phyloP scores from a whole-genome alignment of 306 rosid genomes.

The Fragaria vesca region DNA sequence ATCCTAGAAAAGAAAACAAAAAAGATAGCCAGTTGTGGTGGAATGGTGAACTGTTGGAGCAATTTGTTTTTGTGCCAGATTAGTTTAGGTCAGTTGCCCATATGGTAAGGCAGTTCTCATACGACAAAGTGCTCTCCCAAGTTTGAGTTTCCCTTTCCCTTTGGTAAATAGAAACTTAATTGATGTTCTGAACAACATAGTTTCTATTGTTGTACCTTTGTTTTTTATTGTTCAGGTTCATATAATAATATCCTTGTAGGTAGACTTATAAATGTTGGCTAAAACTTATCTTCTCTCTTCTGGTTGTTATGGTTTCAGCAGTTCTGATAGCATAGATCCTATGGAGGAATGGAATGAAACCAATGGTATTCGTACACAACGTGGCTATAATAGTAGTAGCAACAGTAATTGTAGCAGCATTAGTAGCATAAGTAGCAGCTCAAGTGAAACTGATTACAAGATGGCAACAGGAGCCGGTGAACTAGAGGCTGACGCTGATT shows the following conservation, averaged over 20 bases:
- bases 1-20: too few species aligned
- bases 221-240: neutral
- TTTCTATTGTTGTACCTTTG: neutral
- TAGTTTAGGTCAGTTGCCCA: neutral
- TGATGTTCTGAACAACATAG: neutral
- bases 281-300: slow-evolving; percentile 19
- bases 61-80: neutral
- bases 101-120: neutral
- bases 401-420: slow-evolving; percentile 94
- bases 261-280: slow-evolving; percentile 7
- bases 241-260: slow-evolving; percentile 3
- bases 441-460: slow-evolving; percentile 84
- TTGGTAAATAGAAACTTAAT: neutral
- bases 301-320: slow-evolving; percentile 47
- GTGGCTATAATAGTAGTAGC: slow-evolving; percentile 89
- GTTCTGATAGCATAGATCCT: slow-evolving; percentile 73
- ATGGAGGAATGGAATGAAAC: slow-evolving; percentile 68
- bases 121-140: neutral
- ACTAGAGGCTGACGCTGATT: slow-evolving; percentile 98
- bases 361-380: slow-evolving; percentile 53
- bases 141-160: neutral
- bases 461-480: slow-evolving; percentile 68
- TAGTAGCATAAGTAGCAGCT: slow-evolving; percentile 88
- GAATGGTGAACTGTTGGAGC: too few species aligned
- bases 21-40: too few species aligned